Base-by-base conservation (phyloP, 208 protist species). In the Trypanosoma conorhini region DNA sequence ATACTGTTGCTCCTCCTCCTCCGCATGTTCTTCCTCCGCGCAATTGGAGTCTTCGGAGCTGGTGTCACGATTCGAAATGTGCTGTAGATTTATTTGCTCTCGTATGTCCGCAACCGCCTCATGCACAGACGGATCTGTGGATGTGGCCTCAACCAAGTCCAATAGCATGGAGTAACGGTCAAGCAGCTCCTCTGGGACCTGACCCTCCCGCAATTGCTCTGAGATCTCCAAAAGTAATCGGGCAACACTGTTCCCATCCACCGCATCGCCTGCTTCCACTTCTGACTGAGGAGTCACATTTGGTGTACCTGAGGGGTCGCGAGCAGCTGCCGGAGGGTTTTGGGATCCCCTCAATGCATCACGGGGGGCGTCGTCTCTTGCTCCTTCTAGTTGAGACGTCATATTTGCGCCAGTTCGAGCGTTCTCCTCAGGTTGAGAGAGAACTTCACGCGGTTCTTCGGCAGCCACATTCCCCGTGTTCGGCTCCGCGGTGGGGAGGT, bases 21-120 rank as follows among this genome's bases (percentile, higher is more conserved):
- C 64, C 8, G 72, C 55, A 26, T 63, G 66, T 0, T 82, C 66
- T 19, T 69, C 76, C 22, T 72, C 55, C 21, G 46, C 31, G 38
- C 21, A 54, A 35, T 68, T 17, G 21, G 67, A 52, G 1, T 62
- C 67, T 31, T 67, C 50, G 24, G 63, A 58, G 33, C 44, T 10
- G 28, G 57, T 58, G 17, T 68, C 51, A 38, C 58, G 12, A 48
- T 72, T 67, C 24, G 51, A 19, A 62, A 82, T 55, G 28, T 77
- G 82, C 48, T 87, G 83, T 21, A 89, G 64, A 26, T 55, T 63
- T 31, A 91, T 80, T 72, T 93, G 83, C 65, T 86, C 79, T 13
- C 75, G 82, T 22, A 91, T 72, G 22, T 81, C 59, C 5, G 62
- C 64, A 40, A 93, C 73, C 22, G 81, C 75, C 40, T 91, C 81